These are phyloP conservation scores for Monosporascus ibericus DNA, from an alignment of 2,329 filamentous ascomycete genomes.

Conservation along the genomic window DNA sequence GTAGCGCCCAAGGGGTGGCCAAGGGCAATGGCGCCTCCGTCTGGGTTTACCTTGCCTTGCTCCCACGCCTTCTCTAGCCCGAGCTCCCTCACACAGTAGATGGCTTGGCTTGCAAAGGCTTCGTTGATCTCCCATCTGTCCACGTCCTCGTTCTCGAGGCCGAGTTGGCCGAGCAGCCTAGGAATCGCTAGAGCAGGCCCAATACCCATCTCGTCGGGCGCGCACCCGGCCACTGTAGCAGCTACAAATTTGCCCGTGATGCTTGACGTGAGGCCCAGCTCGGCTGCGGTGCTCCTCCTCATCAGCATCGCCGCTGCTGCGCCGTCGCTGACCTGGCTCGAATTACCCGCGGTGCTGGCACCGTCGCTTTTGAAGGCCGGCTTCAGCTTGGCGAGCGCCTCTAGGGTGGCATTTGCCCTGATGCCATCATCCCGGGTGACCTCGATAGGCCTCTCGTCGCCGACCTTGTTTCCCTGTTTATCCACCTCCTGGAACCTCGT, in stretches of 20 bases:
- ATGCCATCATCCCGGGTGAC: slow-evolving; percentile 81
- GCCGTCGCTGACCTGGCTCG: slow-evolving; percentile 79
- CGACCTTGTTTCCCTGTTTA: slow-evolving; percentile 51
- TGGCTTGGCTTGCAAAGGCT: slow-evolving; percentile 60
- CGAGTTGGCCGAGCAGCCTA: slow-evolving; percentile 65
- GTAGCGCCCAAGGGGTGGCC: slow-evolving; percentile 90
- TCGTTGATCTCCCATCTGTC: slow-evolving; percentile 93
- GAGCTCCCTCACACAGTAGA: slow-evolving; percentile 66
- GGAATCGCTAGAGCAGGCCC: slow-evolving; percentile 84
- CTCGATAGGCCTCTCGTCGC: slow-evolving; percentile 54
- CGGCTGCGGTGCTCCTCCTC: slow-evolving; percentile 71
- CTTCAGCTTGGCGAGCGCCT: slow-evolving; percentile 73
- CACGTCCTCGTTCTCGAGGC: slow-evolving; percentile 62
- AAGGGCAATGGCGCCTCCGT: slow-evolving; percentile 89
- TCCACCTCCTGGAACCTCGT: slow-evolving; percentile 62
- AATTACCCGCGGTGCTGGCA: slow-evolving; percentile 79
- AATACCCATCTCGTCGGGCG: slow-evolving; percentile 90
- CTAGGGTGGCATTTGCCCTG: slow-evolving; percentile 57
- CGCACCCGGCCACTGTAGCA: slow-evolving; percentile 69
- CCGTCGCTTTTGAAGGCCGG: slow-evolving; percentile 76
- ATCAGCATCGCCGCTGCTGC: slow-evolving; percentile 80
- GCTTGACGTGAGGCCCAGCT: slow-evolving; percentile 59
- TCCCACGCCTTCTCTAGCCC: slow-evolving; percentile 59
- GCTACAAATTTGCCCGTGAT: slow-evolving; percentile 83
- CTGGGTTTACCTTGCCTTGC: slow-evolving; percentile 73